Evolutionary conservation across 2,329 filamentous ascomycete species (phyloP).

Genomic region (Neoascochyta sp.): DNA sequence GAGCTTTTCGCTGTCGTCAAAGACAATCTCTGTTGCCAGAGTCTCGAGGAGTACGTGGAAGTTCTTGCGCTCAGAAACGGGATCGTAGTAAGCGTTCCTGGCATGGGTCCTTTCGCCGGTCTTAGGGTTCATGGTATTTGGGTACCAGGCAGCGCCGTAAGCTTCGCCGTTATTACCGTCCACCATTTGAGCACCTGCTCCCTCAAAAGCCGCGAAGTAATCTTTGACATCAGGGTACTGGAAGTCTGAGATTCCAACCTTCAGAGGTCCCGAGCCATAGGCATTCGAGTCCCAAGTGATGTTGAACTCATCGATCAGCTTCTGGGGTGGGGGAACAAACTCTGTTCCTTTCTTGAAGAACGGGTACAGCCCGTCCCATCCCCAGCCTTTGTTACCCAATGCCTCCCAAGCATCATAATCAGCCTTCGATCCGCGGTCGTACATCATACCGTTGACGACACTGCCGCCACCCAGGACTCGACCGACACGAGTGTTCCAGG

Average conservation of each 20-base stretch:
- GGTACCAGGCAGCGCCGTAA: slow-evolving; percentile 37
- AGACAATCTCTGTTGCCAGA: slow-evolving; percentile 19
- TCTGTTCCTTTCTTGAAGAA: slow-evolving; percentile 30
- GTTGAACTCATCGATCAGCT: slow-evolving; percentile 10
- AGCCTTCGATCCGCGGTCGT: slow-evolving; percentile 32
- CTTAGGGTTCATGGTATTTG: slow-evolving; percentile 33
- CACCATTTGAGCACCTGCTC: slow-evolving; percentile 15
- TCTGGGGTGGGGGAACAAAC: slow-evolving; percentile 18
- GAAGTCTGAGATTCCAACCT: slow-evolving; percentile 25
- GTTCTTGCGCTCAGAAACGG: slow-evolving; percentile 26
- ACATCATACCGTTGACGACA: slow-evolving; percentile 37
- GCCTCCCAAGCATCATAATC: slow-evolving; percentile 54
- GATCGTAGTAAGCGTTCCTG: slow-evolving; percentile 31
- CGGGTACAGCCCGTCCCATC: slow-evolving; percentile 48
- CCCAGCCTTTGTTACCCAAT: slow-evolving; percentile 60
- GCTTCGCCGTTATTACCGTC: slow-evolving; percentile 26
- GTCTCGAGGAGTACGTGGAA: slow-evolving; percentile 24
- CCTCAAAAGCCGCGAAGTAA: slow-evolving; percentile 23
- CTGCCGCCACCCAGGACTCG: slow-evolving; percentile 24
- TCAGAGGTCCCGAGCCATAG: slow-evolving; percentile 26
- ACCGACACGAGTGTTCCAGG: slow-evolving; percentile 15
- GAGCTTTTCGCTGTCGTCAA: slow-evolving; percentile 18
- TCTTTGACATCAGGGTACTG: slow-evolving; percentile 24
- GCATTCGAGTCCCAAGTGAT: slow-evolving; percentile 24
- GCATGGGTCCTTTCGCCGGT: slow-evolving; percentile 31